phyloP scores from a whole-genome alignment of 1,284 basidiomycete species.

The Ganoderma multipileum region DNA sequence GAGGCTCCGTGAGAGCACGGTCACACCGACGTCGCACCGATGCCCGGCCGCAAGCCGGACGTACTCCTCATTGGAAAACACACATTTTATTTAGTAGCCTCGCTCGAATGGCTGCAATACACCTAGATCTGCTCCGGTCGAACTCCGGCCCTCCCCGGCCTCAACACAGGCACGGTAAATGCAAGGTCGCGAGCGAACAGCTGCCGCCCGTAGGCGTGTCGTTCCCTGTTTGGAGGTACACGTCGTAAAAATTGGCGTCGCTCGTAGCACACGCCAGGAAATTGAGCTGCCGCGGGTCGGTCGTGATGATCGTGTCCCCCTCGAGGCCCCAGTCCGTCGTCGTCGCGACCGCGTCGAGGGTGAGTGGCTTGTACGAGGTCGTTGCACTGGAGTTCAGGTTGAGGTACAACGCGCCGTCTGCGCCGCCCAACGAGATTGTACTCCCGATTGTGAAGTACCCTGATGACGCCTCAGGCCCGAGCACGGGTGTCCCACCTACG shows the following conservation, averaged over 20 bases:
- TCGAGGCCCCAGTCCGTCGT: conserved; percentile 65
- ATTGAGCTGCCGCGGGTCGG: conserved; percentile 56
- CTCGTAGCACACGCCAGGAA: conserved; percentile 60
- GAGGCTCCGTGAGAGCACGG: neutral
- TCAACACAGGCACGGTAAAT: conserved; percentile 61
- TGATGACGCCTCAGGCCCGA: conserved; percentile 59
- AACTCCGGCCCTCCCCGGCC: neutral
- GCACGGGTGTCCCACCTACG: conserved; percentile 53
- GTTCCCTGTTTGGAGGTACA: conserved; percentile 61
- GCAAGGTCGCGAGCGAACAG: conserved; percentile 56
- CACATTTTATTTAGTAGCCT: neutral
- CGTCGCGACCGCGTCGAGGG: conserved; percentile 52
- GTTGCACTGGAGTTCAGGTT: conserved; percentile 52
- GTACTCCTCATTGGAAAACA: neutral
- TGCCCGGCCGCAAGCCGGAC: conserved; percentile 3
- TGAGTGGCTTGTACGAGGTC: conserved; percentile 57
- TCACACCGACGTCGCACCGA: neutral
- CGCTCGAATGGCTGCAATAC: neutral
- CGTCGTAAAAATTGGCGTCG: conserved; percentile 48
- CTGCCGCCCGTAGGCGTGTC: conserved; percentile 52
- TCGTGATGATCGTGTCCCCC: conserved; percentile 66
- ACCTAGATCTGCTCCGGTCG: neutral
- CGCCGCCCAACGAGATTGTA: conserved; percentile 52
- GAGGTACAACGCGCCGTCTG: conserved; percentile 51
- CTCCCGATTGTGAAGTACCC: conserved; percentile 58